Evolutionary conservation across 2,329 filamentous ascomycete genomes (phyloP), one percentile per base, ranked within the genome.

Genomic region (Nemania abortiva): DNA sequence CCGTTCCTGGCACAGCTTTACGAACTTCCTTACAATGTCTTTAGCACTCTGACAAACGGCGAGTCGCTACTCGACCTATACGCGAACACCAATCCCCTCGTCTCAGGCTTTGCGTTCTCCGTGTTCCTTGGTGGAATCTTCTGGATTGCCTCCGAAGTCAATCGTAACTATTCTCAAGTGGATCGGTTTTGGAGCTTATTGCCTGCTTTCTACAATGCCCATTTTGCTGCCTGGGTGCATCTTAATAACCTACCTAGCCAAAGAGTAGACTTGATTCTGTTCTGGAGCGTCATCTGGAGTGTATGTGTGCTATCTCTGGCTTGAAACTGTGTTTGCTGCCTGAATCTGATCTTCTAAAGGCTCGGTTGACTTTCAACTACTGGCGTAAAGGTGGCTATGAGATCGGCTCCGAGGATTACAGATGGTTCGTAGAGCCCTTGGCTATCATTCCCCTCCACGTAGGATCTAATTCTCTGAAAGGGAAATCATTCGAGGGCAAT

Each of bases 91-190:
- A 98, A 99, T 78, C 96, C 96, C 0, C 84, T 97, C 50, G 86
- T 97, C 31, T 90, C 89, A 0, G 92, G 89, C 2, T 86, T 97
- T 72, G 91, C 89, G 0, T 87, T 93, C 62, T 91, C 92, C 2
- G 74, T 97, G 20, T 85, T 89, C 49, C 80, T 97, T n/a, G 89
- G 89, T 1, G 86, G 87, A 5, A 76, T 96, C 31, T 92, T 97
- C 75, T 83, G 97, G 27, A 77, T 95, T 37, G 84, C 90, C 5
- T 93, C 94, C 0, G 95, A 98, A 81, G 82, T 94, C 82, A 98
- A 97, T 82, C 88, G 88, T 77, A 99, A 99, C 81, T 98, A 95
- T 80, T 98, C 95, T n/a, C 96, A 99, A 82, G 91, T 99, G 50
- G 96, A 99, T 80, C 90, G 96, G 57, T 83, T 91, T 75, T 99